These are phyloP conservation scores for Ensete ventricosum DNA, from an alignment of 176 grass and related monocot genomes.

Conservation along the genomic window DNA sequence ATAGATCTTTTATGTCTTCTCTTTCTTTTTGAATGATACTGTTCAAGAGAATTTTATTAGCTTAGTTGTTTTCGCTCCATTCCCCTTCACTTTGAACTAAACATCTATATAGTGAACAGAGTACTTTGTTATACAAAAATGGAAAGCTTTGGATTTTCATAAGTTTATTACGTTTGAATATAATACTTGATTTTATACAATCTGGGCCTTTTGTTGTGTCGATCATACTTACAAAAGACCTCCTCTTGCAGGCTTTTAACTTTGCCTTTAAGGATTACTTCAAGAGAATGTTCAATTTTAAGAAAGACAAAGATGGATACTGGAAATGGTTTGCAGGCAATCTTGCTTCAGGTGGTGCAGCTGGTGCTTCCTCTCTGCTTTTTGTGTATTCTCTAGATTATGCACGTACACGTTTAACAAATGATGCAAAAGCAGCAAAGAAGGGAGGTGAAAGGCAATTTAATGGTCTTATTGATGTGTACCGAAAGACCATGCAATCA, in stretches of 20 bases:
- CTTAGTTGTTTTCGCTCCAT: no score
- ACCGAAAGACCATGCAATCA: conserved; percentile 64
- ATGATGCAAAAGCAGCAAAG: conserved; percentile 72
- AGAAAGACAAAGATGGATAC: conserved; percentile 91
- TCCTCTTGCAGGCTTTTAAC: conserved; percentile 57
- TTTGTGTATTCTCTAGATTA: conserved; percentile 95
- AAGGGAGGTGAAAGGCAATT: conserved; percentile 87
- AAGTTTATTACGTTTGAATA: not conserved
- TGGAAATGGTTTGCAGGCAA: conserved; percentile 95
- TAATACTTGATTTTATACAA: not conserved
- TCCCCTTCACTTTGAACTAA: no score
- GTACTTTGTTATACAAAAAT: no score
- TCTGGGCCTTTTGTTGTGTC: not conserved
- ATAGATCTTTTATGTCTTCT: no score
- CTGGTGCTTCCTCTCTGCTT: conserved; percentile 81
- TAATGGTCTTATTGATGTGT: conserved; percentile 88
- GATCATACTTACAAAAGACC: not conserved
- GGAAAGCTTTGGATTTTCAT: not conserved
- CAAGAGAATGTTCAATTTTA: conserved; percentile 92
- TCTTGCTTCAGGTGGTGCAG: conserved; percentile 84
- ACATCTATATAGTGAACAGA: no score
- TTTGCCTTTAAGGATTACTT: conserved; percentile 99
- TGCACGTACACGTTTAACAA: conserved; percentile 79
- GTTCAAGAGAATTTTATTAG: no score
- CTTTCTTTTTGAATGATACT: no score